Percentiles rank a stretch among this genome's conserved stretches.
These are phyloP conservation scores for Penicillium paradoxum DNA, from an alignment of 495 filamentous ascomycete genomes.

Conservation along the genomic window DNA sequence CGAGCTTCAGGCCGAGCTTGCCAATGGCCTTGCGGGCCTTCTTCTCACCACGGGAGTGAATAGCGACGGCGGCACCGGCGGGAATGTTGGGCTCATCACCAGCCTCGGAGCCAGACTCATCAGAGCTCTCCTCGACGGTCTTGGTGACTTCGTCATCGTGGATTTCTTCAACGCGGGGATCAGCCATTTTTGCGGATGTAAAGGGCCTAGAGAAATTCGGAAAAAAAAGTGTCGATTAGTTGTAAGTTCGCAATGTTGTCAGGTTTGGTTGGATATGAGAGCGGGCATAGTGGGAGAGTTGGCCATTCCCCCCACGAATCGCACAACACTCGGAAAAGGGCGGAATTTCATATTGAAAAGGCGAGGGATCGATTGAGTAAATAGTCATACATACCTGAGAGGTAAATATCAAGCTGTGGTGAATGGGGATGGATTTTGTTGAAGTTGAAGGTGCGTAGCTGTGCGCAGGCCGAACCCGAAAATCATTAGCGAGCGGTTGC, in stretches of 20 bases:
- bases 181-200: conserved; percentile 70
- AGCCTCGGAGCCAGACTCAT: conserved; percentile 68
- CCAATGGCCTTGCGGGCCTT: conserved; percentile 98
- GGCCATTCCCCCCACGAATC: conserved; percentile 20
- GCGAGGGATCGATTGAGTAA: conserved; percentile 8
- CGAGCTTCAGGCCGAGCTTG: conserved; percentile 94
- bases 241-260: conserved; percentile 1
- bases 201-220: conserved; percentile 24
- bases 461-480: conserved; percentile 45
- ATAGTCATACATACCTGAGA: conserved; percentile 37
- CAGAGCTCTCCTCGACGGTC: conserved; percentile 76
- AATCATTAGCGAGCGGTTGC: conserved; percentile 47
- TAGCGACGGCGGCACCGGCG: conserved; percentile 76
- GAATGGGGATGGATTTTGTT: conserved; percentile 37
- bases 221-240: conserved; percentile 11
- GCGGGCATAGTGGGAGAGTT: conserved; percentile 19
- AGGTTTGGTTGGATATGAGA: conserved; percentile 12
- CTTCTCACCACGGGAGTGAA: conserved; percentile 99
- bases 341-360: conserved; percentile 25
- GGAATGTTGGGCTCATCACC: conserved; percentile 71
- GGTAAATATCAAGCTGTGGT: conserved; percentile 34
- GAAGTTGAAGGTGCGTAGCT: conserved; percentile 39
- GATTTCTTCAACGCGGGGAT: conserved; percentile 95
- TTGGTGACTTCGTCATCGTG: conserved; percentile 76
- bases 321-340: conserved; percentile 28